These are phyloP conservation scores for Fusarium pseudonygamai DNA, from an alignment of 2,329 filamentous ascomycete species.

Conservation along the genomic window DNA sequence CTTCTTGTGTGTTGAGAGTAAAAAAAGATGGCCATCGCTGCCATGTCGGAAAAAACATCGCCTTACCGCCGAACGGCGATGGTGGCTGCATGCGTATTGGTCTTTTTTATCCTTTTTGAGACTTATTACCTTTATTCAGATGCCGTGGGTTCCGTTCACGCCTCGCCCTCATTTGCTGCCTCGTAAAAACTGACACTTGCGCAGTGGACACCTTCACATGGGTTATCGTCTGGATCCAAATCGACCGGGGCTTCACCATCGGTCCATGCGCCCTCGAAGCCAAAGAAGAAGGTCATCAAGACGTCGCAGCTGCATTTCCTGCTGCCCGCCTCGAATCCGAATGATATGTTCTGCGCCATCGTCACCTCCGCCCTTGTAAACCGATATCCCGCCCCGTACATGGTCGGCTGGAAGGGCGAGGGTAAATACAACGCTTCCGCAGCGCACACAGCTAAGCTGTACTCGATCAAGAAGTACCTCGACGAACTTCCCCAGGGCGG, in stretches of 20 bases:
- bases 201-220: slow-evolving; percentile 24
- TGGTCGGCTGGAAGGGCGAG: slow-evolving; percentile 52
- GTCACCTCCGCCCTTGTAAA: slow-evolving; percentile 51
- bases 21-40: slow-evolving; percentile 3
- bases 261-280: slow-evolving; percentile 7
- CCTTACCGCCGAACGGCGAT: slow-evolving; percentile 11
- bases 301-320: slow-evolving; percentile 51
- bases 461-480: slow-evolving; percentile 49
- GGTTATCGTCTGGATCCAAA: slow-evolving; percentile 5
- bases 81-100: slow-evolving; percentile 1
- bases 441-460: slow-evolving; percentile 31
- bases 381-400: slow-evolving; percentile 50
- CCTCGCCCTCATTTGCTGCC: not conserved
- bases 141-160: slow-evolving; percentile 12
- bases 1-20: not conserved
- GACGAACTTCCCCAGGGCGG: slow-evolving; percentile 48
- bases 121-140: slow-evolving; percentile 18
- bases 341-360: slow-evolving; percentile 51
- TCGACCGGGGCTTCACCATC: slow-evolving; percentile 14
- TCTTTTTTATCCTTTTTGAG: slow-evolving; percentile 23
- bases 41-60: slow-evolving; percentile 13
- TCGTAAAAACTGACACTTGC: slow-evolving; percentile 1
- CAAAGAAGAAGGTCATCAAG: slow-evolving; percentile 5
- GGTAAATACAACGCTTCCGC: slow-evolving; percentile 36
- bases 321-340: slow-evolving; percentile 50